Conservation (phyloP, 2,329 filamentous ascomycete genomes). For the Fusarium lyarnte region DNA sequence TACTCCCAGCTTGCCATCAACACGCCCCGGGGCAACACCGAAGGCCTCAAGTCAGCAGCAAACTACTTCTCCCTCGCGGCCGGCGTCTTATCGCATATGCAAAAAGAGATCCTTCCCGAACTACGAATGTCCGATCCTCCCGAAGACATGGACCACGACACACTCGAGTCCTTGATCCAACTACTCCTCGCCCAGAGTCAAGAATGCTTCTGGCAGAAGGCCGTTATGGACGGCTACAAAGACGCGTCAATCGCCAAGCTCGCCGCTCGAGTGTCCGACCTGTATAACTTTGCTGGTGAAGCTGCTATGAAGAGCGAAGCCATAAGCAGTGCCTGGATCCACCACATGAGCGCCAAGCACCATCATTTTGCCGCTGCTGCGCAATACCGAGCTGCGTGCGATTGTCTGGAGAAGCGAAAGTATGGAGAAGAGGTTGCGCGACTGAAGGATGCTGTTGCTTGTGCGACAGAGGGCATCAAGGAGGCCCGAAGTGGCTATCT, state of each 20-base stretch:
- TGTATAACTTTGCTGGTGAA: conserved; percentile 86
- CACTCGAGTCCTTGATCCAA: conserved; percentile 82
- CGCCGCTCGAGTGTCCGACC: conserved; percentile 87
- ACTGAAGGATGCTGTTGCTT: conserved; percentile 81
- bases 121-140: conserved; percentile 82
- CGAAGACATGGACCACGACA: conserved; percentile 94
- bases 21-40: conserved; percentile 78
- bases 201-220: conserved; percentile 98
- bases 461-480: conserved; percentile 86
- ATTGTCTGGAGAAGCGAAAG: conserved; percentile 90
- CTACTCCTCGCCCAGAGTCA: conserved; percentile 92
- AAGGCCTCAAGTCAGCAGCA: conserved; percentile 87
- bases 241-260: conserved; percentile 92
- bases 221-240: conserved; percentile 92
- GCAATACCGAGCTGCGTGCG: conserved; percentile 89
- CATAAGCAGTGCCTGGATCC: conserved; percentile 94
- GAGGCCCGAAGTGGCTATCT: conserved; percentile 79
- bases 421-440: conserved; percentile 96
- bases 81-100: conserved; percentile 82
- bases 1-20: conserved; percentile 92
- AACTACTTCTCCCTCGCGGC: conserved; percentile 91
- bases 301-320: conserved; percentile 88
- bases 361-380: conserved; percentile 97
- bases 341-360: conserved; percentile 96
- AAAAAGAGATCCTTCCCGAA: conserved; percentile 80